Base-by-base conservation (phyloP, 169 alveolate species). In the Cryptosporidium viatorum region DNA sequence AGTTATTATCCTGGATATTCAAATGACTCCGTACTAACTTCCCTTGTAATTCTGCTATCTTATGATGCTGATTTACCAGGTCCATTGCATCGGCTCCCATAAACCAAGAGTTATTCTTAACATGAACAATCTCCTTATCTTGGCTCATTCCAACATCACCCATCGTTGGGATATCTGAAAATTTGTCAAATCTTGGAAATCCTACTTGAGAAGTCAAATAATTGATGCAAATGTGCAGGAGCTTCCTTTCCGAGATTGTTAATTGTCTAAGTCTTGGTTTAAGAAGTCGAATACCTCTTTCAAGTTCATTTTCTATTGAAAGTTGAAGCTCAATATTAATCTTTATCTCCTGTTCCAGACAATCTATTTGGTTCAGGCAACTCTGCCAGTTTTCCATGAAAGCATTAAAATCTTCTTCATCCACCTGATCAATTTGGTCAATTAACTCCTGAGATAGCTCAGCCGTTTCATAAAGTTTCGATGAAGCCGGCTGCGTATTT, bases 51-150 rank as follows among this genome's bases (percentile, higher is more conserved):
- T 80, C 89, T 10, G 89, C 89, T 35, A 80, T 80, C 21, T 80
- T 62, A 29, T 80, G 89, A 18, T 65, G 75, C 23, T 80, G 69
- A 29, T 33, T 80, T 9, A 59, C 89, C 21, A 80, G 6, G 26
- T 80, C 89, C 68, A 80, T 59, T 3, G 89, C 89, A 43, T 80
- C 75, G 14, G 48, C 29, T 5, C 89, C 89, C 89, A 80, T 80
- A 41, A 39, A 80, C 89, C 89, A 80, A 16, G 89, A 80, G 21
- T 16, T 58, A 21, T 67, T 59, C 48, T 31, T 14, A 18, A 71
- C 6, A 35, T 33, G 51, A 16, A 65, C 16, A 31, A 65, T 37
- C 71, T 65, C 71, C 43, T 33, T 14, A n/a, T 65, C 52, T 23
- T 50, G 35, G n/a, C 4, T 37, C 45, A 23, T 37, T 16, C 62